Base-by-base conservation (phyloP, 495 filamentous ascomycete genomes). In the Penicillium tannophilum region DNA sequence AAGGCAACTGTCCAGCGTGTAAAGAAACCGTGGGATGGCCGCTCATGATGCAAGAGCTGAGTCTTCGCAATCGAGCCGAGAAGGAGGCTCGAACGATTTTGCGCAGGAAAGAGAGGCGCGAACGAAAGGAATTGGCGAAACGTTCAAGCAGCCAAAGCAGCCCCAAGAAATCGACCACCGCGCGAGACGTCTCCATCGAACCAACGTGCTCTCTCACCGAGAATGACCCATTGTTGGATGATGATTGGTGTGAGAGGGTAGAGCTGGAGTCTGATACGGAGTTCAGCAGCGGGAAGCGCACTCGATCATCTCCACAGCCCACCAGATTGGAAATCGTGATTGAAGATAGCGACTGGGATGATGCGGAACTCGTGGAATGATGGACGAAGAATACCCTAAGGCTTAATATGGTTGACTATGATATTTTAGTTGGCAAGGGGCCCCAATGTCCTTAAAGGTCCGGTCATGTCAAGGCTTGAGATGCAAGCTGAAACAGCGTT, bases 1-100 rank as follows among this genome's bases (percentile, higher is more conserved):
- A 78, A 9, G 93, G 93, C 1, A 71, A 63, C 4, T 98, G 94
- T 74, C 92, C 91, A 2, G 71, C 69, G 42, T 98, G 94, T 68
- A 71, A 80, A 1, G 72, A 75, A 0, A 70, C 79, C 19, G 75
- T 90, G 8, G 64, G 78, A 47, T 98, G 94, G 94, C 76, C 83
- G 0, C 79, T 89, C 47, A 81, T 97, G 63, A 89, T 93, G 70
- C 92, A 86, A 65, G 92, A 96, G 67, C 71, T 92, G 58, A 93
- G 80, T 49, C 70, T 96, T 30, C 80, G 92, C 53, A 74, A 78
- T 26, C 80, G 91, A 46, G 91, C 87, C 14, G 67, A 78, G 60
- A 87, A 87, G 45, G 86, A 90, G 60, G 65, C 90, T 3, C 83
- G 82, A 19, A 79, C 79, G 48, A 70, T 94, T 23, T 70, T 92